These are phyloP conservation scores for Trypanosoma mega DNA, from an alignment of 208 protist genomes.

Conservation along the genomic window DNA sequence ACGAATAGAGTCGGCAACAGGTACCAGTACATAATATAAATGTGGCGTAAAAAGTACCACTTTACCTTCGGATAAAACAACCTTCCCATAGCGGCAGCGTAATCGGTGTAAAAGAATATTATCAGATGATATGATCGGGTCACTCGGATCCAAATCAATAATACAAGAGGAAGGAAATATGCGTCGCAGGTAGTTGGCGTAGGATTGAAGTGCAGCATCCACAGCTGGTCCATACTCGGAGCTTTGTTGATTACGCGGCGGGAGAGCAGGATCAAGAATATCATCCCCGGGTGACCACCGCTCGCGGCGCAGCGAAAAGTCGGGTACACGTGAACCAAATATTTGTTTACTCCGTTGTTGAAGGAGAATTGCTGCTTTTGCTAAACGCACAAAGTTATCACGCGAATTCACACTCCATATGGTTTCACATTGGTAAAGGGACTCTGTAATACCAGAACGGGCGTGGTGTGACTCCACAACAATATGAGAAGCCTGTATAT, in stretches of 20 bases:
- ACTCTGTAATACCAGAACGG: constrained; percentile 56
- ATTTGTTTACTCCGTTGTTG: constrained; percentile 81
- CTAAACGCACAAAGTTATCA: constrained; percentile 44
- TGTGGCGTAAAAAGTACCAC: constrained; percentile 24
- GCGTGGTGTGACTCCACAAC: constrained; percentile 82
- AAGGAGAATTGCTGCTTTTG: constrained; percentile 61
- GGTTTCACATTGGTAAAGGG: constrained; percentile 54
- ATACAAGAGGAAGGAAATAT: constrained; percentile 64
- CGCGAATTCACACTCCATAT: constrained; percentile 43
- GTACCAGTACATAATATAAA: constrained; percentile 30
- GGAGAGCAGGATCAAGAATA: constrained; percentile 64
- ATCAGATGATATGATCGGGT: constrained; percentile 49
- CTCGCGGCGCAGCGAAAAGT: constrained; percentile 63
- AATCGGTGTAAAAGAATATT: constrained; percentile 67
- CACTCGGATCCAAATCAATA: constrained; percentile 74
- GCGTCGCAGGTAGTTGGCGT: constrained; percentile 55
- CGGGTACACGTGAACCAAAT: constrained; percentile 77
- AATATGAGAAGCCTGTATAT: constrained; percentile 66
- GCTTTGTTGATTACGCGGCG: constrained; percentile 17
- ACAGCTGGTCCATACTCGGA: constrained; percentile 30
- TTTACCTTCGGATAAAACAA: constrained; percentile 34
- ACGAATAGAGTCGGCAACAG: constrained; percentile 15
- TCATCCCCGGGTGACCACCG: constrained; percentile 64
- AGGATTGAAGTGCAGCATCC: constrained; percentile 57
- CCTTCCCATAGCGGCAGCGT: constrained; percentile 84